Base-by-base conservation (phyloP, 176 grass and related monocot genomes). In the Poa pratensis region DNA sequence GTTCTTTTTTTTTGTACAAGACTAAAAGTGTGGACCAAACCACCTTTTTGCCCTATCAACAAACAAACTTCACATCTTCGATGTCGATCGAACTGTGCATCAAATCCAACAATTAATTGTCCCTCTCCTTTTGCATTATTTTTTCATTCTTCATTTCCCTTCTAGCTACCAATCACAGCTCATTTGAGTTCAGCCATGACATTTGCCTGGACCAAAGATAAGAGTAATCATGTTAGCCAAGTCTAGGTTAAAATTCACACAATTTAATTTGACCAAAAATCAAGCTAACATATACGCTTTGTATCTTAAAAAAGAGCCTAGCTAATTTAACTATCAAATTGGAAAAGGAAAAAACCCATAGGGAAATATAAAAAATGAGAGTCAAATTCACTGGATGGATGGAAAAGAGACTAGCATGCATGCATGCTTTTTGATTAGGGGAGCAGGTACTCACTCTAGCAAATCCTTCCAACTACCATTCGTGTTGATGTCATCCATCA, bases 381-480 rank as follows among this genome's bases (percentile, higher is more conserved):
- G 15, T 24, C 14, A 18, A 78, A 61, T 18, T 78, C 40, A 53
- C 18, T 69, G 62, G 19, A 14, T 59, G 52, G 5, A 59, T 74
- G 71, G 71, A 74, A 30, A 74, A 51, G 45, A 24, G 40, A 28
- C 15, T 11, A n/a, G n/a, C 11, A 53, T 62, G 17, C 67, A 69
- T 73, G 70, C 70, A 74, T 74, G 70, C 15, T 49, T 27, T 48
- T 73, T 51, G 35, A 48, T 48, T 48, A 48, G 46, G 46, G 26
- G 17, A 61, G 50, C 12, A 80, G 24, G 60, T 82, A 87, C 91
- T 95, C 69, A 98, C 93, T 94, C 96, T 92, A 92, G 80, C 54
- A 95, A 73, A 7, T 95, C 90, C 37, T 87, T 92, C 96, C 93
- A 98, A 14, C 77, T 48, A 69, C 78, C 75, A 14, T 98, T 89